Base-by-base conservation (phyloP, 345 rosid genomes). In the Eucalyptus regnans region DNA sequence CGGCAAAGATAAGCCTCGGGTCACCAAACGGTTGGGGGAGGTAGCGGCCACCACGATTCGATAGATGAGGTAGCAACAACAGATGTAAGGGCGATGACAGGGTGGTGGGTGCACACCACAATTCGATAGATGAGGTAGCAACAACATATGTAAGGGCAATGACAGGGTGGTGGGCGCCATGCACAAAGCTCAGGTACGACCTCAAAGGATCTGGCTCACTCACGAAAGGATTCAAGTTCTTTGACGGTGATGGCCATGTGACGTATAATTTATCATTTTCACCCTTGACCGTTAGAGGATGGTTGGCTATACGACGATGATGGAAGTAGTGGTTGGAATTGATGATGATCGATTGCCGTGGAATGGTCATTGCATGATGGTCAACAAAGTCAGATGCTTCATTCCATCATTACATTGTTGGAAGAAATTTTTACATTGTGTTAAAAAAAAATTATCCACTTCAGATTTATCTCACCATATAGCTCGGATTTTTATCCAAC, bases 231-330 rank as follows among this genome's bases (percentile, higher is more conserved):
- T 60, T 60, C 8, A 15, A 27, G 7, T 27, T 60, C 15, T 60
- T 60, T 3, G 16, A 60, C 12, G 7, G 31, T 27, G 2, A 60
- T 25, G 14, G 1, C 15, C 31, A 60, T 27, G 15, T 27, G 31
- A 3, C 4, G 5, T 60, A 27, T 60, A 60, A 60, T 15, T 60
- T 27, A 0, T 2, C 7, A 3, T 60, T 27, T 27, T 60, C n/a
- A 60, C 15, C 15, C 4, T 11, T 0, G 0, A 27, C 3, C 1
- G 1, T 60, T 5, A 60, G 31, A 25, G 3, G 15, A 60, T 2
- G 15, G 13, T 60, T 12, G 15, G n/a, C 7, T 10, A 12, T 11
- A 12, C 1, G 7, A 60, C 4, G 8, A 60, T 27, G 15, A 60
- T 27, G n/a, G 27, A 13, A 25, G 15, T 2, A 12, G 16, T 12